Base-by-base conservation (phyloP, 352 stramenopile species). In the Pythium oligandrum region DNA sequence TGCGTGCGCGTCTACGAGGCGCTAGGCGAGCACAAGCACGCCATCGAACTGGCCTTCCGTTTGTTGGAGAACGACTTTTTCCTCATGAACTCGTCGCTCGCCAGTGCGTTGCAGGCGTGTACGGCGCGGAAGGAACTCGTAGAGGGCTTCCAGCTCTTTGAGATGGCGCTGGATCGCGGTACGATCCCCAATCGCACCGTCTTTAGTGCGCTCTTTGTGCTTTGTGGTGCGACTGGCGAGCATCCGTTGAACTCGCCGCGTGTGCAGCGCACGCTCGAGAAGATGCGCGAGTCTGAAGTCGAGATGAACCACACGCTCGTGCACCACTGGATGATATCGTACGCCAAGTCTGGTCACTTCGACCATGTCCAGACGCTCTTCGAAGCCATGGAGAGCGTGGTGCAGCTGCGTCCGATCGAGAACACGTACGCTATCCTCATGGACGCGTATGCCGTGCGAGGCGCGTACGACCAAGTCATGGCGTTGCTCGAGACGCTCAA, bases 401-500 rank as follows among this genome's bases (percentile, higher is more conserved):
- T 54, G 30, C 72, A 67, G 0, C 70, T 91, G n/a, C 26, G 52
- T 5, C 68, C 75, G 0, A 68, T 79, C 48, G 78, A 75, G 38
- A 61, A 80, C 59, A 85, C 76, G 45, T 90, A 87, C 48, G 80
- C 81, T 12, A 88, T 91, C 37, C 60, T 91, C 6, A 90, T 94
- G 74, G 78, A 92, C 38, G 75, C 70, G 4, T 70, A 84, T 44
- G 72, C 74, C 2, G 78, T 81, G 48, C 71, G 52, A 30, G 76
- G 71, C 4, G 73, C 90, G 50, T 86, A 82, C 59, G 74, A 81
- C 2, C 63, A 70, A 11, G 73, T 78, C 3, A 54, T 77, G 9
- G 51, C 53, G 46, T 51, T 90, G 31, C 75, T 92, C 55, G 59
- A 83, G 2, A 61, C 87, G 40, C 64, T 89, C 8, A 78, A 86